Percentiles rank a stretch among this genome's conserved stretches.
Evolutionary conservation across 148 eudicot species (phyloP).

Genomic region (Chenopodium suecicum): DNA sequence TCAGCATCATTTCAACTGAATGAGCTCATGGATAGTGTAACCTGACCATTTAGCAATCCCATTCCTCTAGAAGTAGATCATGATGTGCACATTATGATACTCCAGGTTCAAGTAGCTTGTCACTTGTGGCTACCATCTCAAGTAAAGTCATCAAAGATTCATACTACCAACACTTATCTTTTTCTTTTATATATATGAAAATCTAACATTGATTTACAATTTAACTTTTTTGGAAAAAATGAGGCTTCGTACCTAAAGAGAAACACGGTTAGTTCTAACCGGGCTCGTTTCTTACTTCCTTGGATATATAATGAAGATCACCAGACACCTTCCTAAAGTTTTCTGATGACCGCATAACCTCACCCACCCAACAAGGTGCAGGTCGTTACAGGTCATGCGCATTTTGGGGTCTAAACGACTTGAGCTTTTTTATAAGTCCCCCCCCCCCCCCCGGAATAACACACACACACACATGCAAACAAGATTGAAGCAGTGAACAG

Average conservation of each 20-base stretch:
- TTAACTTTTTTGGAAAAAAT: too few relatives aligned
- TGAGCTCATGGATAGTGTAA: background rate
- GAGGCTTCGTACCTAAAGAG: background rate
- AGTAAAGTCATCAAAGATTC: background rate
- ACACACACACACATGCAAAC: background rate
- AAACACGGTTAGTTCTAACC: too few relatives aligned
- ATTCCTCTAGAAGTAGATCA: background rate
- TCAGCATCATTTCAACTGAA: background rate
- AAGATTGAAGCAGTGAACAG: background rate
- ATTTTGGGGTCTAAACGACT: too few relatives aligned
- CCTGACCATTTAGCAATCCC: background rate
- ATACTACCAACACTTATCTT: background rate
- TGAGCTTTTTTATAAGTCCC: too few relatives aligned
- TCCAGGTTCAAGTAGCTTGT: background rate
- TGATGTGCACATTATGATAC: background rate
- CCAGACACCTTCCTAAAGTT: background rate
- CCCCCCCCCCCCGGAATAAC: too few relatives aligned
- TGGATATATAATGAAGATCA: background rate
- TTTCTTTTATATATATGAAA: background rate
- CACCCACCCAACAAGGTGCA: too few relatives aligned
- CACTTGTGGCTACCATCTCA: background rate
- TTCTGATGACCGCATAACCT: background rate
- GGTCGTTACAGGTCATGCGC: too few relatives aligned
- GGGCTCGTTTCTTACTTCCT: background rate
- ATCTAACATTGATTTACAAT: background rate